phyloP scores from a whole-genome alignment of 768 basidiomycete species.

The Mycena olivaceomarginata region DNA sequence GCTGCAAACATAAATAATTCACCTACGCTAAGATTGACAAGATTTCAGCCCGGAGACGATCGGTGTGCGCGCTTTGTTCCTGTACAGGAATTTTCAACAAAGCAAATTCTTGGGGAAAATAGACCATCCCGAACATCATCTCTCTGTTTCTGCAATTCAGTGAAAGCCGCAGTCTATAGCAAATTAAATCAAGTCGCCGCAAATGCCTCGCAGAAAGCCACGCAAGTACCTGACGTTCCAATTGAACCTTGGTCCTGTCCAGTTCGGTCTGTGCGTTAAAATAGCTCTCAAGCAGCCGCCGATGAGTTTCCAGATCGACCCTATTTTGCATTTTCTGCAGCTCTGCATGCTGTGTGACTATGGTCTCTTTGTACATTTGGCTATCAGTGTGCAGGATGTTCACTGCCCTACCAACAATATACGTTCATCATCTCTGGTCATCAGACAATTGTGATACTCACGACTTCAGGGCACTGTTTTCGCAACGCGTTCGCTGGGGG shows the following conservation, averaged over 20 bases:
- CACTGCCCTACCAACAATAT: constrained; percentile 1
- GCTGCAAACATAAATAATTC: background rate
- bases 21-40: background rate
- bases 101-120: too few species aligned
- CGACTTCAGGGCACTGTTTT: constrained; percentile 15
- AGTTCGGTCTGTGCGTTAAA: background rate
- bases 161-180: background rate
- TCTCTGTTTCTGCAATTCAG: constrained; percentile 12
- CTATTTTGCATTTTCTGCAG: background rate
- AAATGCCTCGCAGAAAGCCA: background rate
- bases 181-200: background rate
- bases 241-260: background rate
- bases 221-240: constrained; percentile 1
- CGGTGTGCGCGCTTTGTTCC: constrained; percentile 8
- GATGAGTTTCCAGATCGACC: background rate
- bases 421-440: background rate
- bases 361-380: background rate
- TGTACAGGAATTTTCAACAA: background rate
- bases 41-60: background rate
- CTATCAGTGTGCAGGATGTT: background rate
- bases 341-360: background rate
- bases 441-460: background rate
- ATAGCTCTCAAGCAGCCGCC: background rate
- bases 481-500: background rate
- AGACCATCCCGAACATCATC: background rate